phyloP scores from a whole-genome alignment of 495 filamentous ascomycete genomes.

The Xylaria acuta region DNA sequence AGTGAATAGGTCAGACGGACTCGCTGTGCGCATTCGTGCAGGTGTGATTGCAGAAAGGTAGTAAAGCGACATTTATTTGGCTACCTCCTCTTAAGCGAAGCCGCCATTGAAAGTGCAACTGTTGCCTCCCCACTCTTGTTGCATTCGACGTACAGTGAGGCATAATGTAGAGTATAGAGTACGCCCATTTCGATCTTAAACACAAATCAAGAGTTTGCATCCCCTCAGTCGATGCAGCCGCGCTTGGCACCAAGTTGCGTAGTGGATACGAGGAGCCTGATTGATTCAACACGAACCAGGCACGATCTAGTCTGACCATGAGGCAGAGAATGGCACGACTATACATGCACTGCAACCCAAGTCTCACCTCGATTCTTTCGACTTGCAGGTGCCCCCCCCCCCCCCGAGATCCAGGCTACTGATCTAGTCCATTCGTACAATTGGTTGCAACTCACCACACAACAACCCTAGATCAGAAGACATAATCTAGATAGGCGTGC shows the following conservation, averaged over 20 bases:
- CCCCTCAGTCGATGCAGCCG: constrained; percentile 1
- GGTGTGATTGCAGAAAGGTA: background rate
- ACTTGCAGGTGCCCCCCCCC: background rate
- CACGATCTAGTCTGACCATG: constrained; percentile 19
- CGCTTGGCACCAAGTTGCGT: constrained; percentile 1
- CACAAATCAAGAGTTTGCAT: constrained; percentile 12
- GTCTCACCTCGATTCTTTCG: constrained; percentile 3
- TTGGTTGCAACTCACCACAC: too few relatives aligned
- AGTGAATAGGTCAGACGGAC: background rate
- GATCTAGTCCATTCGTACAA: too few relatives aligned
- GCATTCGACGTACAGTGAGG: background rate
- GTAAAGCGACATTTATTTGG: background rate
- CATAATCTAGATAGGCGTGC: background rate
- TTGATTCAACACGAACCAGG: constrained; percentile 11
- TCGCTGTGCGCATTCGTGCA: background rate
- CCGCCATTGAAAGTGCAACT: background rate
- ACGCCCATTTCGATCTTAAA: background rate
- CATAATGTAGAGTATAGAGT: background rate
- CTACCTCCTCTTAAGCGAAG: constrained; percentile 8
- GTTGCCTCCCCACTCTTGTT: background rate
- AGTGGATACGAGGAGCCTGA: constrained; percentile 13
- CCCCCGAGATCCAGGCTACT: background rate
- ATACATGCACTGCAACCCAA: constrained; percentile 22
- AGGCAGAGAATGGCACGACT: constrained; percentile 2
- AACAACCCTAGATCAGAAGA: background rate